Evolutionary conservation across 1,284 basidiomycete species (phyloP).

Genomic region (Melampsora larici-populina): DNA sequence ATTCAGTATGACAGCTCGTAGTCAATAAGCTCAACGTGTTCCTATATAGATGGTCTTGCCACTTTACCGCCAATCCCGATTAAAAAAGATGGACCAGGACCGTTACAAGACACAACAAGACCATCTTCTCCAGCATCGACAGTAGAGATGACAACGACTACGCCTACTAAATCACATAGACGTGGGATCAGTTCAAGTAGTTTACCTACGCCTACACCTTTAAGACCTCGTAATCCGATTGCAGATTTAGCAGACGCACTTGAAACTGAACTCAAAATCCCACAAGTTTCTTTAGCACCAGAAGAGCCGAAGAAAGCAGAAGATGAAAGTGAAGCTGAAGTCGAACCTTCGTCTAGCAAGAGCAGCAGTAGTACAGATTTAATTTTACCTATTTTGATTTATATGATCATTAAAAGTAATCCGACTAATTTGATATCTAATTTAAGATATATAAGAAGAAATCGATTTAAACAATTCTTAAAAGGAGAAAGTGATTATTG

Average conservation of each 20-base stretch:
- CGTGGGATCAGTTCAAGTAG: conserved; percentile 1
- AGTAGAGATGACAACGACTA: conserved; percentile 50
- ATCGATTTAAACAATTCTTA: conserved; percentile 66
- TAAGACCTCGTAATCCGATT: conserved; percentile 12
- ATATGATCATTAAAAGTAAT: conserved; percentile 82
- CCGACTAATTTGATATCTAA: conserved; percentile 79
- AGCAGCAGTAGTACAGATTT: conserved; percentile 61
- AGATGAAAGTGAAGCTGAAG: not conserved
- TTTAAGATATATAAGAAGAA: conserved; percentile 79
- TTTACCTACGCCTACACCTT: conserved; percentile 28
- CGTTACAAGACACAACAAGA: not conserved
- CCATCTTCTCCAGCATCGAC: conserved; percentile 27
- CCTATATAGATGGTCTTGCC: conserved; percentile 45
- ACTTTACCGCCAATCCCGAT: conserved; percentile 50
- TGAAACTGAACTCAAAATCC: conserved; percentile 28
- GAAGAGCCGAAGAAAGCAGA: not conserved
- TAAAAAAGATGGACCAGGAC: conserved; percentile 47
- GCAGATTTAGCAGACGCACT: conserved; percentile 34
- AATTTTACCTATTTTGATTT: conserved; percentile 83
- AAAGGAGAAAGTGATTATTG: conserved; percentile 85
- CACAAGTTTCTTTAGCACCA: conserved; percentile 1
- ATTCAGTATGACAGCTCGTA: not conserved
- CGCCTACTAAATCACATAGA: not conserved
- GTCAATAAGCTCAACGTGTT: not conserved
- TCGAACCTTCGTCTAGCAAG: conserved; percentile 12